Base-by-base conservation (phyloP, 2,329 filamentous ascomycete genomes). In the Cladosporium halotolerans region DNA sequence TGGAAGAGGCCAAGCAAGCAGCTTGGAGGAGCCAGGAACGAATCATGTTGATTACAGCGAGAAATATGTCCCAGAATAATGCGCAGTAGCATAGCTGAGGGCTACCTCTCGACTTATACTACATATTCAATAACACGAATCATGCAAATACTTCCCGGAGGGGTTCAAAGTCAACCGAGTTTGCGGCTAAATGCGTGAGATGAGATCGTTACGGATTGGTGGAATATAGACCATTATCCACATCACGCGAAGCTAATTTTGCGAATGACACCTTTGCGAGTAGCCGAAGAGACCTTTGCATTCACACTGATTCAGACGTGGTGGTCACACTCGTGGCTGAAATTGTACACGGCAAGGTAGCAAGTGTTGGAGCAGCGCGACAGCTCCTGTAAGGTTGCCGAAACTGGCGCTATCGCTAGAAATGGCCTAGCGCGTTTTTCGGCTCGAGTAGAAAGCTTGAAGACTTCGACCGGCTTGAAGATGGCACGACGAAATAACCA, bases 111-210 rank as follows among this genome's bases (percentile, higher is more conserved):
- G 23, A 28, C 23, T 28, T 28, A 28, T 28, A 28, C 23, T 28
- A 28, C 4, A 28, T 28, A 5, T 28, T 4, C 23, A 28, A 28
- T 28, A 7, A 5, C 23, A 28, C 23, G 23, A 28, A 28, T 28
- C 23, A 28, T 28, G 23, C 23, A 28, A 28, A 28, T 28, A 28
- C 23, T 28, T 44, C 19, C 18, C 32, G 31, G 48, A 51, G 48
- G 48, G 48, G 48, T 36, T 33, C 19, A 43, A 51, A 51, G 48
- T 43, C 43, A 36, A 51, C 48, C 32, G 40, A 44, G 40, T 13
- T 40, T 51, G 40, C 48, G 48, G 48, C 48, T 51, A 51, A 51
- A 51, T 51, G 40, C 48, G 48, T 8, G 23, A 13, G 36, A 14
- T 39, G n/a, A 39, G 23, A 28, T 28, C 23, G 4, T 14, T 39